Conservation (phyloP, 345 rosid species). For the Nephelium lappaceum region DNA sequence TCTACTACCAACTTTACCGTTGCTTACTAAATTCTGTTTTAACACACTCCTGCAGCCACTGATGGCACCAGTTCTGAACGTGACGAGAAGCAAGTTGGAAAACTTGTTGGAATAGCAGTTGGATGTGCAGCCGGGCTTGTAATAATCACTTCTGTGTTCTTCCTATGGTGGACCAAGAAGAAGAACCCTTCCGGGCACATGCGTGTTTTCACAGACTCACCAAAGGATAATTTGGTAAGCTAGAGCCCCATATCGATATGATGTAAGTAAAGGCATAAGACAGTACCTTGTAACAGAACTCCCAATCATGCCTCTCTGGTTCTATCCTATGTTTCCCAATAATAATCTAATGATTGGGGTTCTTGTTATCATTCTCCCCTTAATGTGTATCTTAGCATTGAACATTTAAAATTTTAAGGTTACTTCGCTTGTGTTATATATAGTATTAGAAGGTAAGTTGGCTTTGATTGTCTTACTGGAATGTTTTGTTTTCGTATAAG, state of each 20-base stretch:
- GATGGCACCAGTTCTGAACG: conserved; percentile 4
- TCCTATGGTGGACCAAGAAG: conserved; percentile 40
- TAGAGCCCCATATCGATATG: neutral
- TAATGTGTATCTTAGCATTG: conserved; percentile 7
- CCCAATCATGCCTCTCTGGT: neutral
- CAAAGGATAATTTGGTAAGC: conserved; percentile 6
- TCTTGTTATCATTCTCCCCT: neutral
- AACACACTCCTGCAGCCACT: conserved; percentile 18
- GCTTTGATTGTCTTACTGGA: neutral
- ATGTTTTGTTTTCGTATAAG: neutral
- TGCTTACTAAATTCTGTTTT: neutral
- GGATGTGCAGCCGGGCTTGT: conserved; percentile 36
- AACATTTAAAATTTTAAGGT: neutral
- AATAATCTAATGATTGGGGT: neutral
- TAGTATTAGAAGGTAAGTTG: neutral
- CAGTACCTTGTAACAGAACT: neutral
- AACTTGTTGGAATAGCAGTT: conserved; percentile 40
- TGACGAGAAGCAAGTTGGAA: conserved; percentile 30
- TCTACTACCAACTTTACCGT: neutral
- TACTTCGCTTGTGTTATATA: neutral
- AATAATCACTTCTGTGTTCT: conserved; percentile 37
- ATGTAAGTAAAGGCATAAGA: neutral
- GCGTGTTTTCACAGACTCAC: conserved; percentile 29
- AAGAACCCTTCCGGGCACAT: conserved; percentile 16
- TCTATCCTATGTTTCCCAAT: neutral